These are phyloP conservation scores for Auricularia sp. DNA, from an alignment of 768 basidiomycete species.

Conservation along the genomic window DNA sequence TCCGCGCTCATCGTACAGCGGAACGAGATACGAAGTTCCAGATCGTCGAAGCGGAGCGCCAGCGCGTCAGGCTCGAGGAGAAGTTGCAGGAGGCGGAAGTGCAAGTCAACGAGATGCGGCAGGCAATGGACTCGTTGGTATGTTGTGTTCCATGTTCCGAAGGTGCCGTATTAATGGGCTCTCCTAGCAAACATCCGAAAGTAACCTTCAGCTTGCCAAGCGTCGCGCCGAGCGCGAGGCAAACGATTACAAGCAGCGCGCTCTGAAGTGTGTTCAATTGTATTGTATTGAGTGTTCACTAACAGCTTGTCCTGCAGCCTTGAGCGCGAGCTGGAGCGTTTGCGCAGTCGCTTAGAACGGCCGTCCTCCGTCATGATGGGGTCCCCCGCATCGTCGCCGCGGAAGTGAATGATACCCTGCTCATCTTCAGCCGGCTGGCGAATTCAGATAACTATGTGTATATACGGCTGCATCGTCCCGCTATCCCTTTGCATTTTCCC, in stretches of 20 bases:
- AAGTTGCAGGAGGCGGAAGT: conserved; percentile 51
- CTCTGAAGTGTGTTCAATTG: conserved; percentile 43
- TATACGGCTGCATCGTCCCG: not conserved
- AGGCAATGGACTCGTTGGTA: conserved; percentile 54
- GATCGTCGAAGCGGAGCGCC: conserved; percentile 51
- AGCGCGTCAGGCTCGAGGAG: conserved; percentile 52
- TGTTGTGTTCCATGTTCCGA: not conserved
- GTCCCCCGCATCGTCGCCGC: conserved; percentile 27
- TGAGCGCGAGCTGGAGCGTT: conserved; percentile 59
- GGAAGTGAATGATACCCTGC: conserved; percentile 15
- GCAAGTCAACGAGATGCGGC: conserved; percentile 47
- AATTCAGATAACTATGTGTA: not conserved
- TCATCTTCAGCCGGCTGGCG: no score
- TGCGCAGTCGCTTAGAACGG: conserved; percentile 54
- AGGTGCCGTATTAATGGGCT: no score
- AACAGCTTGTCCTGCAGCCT: conserved; percentile 28
- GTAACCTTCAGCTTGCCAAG: conserved; percentile 56
- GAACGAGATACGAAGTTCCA: conserved; percentile 48
- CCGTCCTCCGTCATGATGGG: conserved; percentile 33
- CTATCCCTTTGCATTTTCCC: not conserved
- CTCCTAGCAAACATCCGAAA: conserved; percentile 58
- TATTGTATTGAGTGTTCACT: conserved; percentile 2
- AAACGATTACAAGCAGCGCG: conserved; percentile 59
- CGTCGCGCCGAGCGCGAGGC: conserved; percentile 71
- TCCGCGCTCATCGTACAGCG: conserved; percentile 27